Percentiles rank a stretch among this genome's conserved stretches.
Conservation (phyloP, 768 basidiomycete genomes). For the Rhizopogon sp. region DNA sequence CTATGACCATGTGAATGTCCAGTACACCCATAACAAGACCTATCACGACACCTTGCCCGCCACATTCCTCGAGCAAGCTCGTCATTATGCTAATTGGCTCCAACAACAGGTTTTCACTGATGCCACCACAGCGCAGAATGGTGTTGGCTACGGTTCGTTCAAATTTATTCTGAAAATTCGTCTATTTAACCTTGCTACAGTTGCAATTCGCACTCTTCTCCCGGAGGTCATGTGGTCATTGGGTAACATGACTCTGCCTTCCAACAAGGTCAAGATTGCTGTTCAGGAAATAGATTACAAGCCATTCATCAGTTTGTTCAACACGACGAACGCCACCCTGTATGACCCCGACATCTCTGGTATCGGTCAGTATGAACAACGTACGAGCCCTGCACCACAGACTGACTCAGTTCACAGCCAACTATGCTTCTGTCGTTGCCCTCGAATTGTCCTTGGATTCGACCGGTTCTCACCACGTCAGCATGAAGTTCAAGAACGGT, state of each 20-base stretch:
- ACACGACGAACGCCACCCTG: slow-evolving; percentile 22
- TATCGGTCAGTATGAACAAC: slow-evolving; percentile 24
- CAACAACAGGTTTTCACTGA: slow-evolving; percentile 34
- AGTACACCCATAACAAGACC: slow-evolving; percentile 32
- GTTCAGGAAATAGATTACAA: slow-evolving; percentile 29
- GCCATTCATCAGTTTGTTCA: slow-evolving; percentile 32
- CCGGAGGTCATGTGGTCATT: slow-evolving; percentile 24
- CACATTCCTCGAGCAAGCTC: slow-evolving; percentile 21
- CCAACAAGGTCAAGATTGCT: slow-evolving; percentile 21
- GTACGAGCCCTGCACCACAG: not conserved
- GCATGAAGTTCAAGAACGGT: slow-evolving; percentile 76
- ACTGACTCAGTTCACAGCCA: slow-evolving; percentile 34
- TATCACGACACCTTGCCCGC: slow-evolving; percentile 22
- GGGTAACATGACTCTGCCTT: slow-evolving; percentile 14
- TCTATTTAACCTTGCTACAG: slow-evolving; percentile 7
- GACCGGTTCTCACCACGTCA: slow-evolving; percentile 62
- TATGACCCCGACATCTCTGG: slow-evolving; percentile 13
- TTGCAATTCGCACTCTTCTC: slow-evolving; percentile 28
- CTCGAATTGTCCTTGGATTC: slow-evolving; percentile 64
- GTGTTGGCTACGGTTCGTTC: slow-evolving; percentile 33
- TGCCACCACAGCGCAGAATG: slow-evolving; percentile 6
- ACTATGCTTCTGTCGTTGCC: slow-evolving; percentile 61
- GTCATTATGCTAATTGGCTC: slow-evolving; percentile 36
- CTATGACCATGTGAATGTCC: slow-evolving; percentile 35
- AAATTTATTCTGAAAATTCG: not conserved